A percentile compares a stretch with the other conserved stretches of the same genome.
Conservation (phyloP, 78 protist genomes). For the slime mould (Dictyostelium discoideum) region DNA sequence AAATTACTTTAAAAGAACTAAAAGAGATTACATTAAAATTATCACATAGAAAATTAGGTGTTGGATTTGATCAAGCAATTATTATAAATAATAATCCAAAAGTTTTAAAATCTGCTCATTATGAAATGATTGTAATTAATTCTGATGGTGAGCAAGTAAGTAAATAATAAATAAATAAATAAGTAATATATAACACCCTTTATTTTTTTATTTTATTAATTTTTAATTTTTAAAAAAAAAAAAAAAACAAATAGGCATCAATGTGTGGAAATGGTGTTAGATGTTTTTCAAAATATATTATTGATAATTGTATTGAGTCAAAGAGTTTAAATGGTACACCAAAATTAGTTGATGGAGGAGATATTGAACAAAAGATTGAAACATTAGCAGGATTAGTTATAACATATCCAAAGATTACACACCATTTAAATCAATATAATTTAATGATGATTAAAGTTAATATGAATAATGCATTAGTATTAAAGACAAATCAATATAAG, state of each 20-base stretch:
- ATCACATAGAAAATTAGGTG: slow-evolving; percentile 56
- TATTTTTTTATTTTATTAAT: no score
- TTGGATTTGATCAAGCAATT: slow-evolving; percentile 79
- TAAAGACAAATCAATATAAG: background rate
- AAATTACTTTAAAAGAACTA: background rate
- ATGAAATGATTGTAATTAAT: slow-evolving; percentile 67
- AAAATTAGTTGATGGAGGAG: background rate
- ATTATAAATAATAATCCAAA: slow-evolving; percentile 27
- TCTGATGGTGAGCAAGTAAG: slow-evolving; percentile 43
- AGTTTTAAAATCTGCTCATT: background rate
- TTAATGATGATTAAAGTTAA: slow-evolving; percentile 33
- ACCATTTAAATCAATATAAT: background rate
- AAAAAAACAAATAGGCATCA: no score
- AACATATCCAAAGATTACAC: slow-evolving; percentile 1
- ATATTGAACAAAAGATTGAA: slow-evolving; percentile 19
- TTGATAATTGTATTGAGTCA: slow-evolving; percentile 53
- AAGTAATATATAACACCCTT: background rate
- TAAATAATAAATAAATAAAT: no score
- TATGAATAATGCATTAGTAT: slow-evolving; percentile 19
- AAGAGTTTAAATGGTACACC: background rate
- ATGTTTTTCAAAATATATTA: slow-evolving; percentile 74
- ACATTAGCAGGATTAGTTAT: slow-evolving; percentile 50
- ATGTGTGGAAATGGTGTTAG: slow-evolving; percentile 85
- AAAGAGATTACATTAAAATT: slow-evolving; percentile 1
- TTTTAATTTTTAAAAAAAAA: no score